phyloP scores from a whole-genome alignment of 495 filamentous ascomycete species.

The Penicillium samsonianum region DNA sequence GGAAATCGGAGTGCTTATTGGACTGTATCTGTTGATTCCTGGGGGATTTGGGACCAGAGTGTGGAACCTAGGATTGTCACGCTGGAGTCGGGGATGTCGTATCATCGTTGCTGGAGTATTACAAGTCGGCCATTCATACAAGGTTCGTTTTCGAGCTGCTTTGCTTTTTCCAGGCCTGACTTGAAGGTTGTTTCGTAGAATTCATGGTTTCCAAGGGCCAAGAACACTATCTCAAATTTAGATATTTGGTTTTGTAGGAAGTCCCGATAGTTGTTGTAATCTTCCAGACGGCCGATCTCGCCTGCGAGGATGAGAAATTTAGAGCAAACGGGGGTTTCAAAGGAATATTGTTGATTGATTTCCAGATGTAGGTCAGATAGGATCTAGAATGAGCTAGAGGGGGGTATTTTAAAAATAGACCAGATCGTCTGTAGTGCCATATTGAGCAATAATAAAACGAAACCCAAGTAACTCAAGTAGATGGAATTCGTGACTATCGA shows the following conservation, averaged over 20 bases:
- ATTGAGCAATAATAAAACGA: not conserved
- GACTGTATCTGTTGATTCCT: slow-evolving; percentile 39
- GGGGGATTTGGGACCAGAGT: slow-evolving; percentile 54
- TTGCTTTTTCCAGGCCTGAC: slow-evolving; percentile 44
- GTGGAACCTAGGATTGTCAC: slow-evolving; percentile 59
- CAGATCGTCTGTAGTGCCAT: not conserved
- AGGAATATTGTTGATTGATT: slow-evolving; percentile 53
- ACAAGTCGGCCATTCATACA: slow-evolving; percentile 45
- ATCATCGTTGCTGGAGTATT: slow-evolving; percentile 46
- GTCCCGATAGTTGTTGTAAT: slow-evolving; percentile 53
- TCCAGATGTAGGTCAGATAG: slow-evolving; percentile 63
- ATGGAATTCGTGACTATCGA: not conserved
- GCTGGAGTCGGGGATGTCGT: slow-evolving; percentile 39
- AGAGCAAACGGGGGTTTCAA: slow-evolving; percentile 46
- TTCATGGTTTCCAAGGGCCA: slow-evolving; percentile 61
- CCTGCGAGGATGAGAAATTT: slow-evolving; percentile 57
- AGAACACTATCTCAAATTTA: slow-evolving; percentile 49
- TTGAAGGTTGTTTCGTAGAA: slow-evolving; percentile 50
- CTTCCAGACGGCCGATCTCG: slow-evolving; percentile 56
- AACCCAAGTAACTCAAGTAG: not conserved
- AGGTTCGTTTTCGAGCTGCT: slow-evolving; percentile 45
- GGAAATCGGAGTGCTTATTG: slow-evolving; percentile 50
- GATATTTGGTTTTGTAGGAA: slow-evolving; percentile 51
- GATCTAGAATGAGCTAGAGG: slow-evolving; percentile 44
- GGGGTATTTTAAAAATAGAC: not conserved